Evolutionary conservation across 305 asterid genomes (phyloP).

Genomic region (Rubia tinctorum): DNA sequence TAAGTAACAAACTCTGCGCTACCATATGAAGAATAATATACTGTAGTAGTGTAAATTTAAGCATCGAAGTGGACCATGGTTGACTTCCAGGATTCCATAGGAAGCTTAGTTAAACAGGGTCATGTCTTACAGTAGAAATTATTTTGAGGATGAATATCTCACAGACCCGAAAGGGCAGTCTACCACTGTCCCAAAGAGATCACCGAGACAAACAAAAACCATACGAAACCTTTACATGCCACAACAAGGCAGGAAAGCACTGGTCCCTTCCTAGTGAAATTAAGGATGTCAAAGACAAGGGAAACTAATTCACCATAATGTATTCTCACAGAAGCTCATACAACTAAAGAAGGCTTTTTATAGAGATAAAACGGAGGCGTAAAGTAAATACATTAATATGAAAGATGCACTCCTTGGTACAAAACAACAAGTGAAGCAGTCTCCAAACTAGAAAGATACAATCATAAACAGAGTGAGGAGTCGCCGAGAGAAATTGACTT

Average conservation of each 20-base stretch:
- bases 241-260: constrained; percentile 1
- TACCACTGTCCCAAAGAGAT: neutral
- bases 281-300: neutral
- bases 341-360: neutral
- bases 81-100: neutral
- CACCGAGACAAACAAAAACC: neutral
- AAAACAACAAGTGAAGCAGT: neutral
- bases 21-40: no score
- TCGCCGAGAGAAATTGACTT: constrained; percentile 13
- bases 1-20: neutral
- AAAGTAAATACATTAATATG: neutral
- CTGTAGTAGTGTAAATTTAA: neutral
- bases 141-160: neutral
- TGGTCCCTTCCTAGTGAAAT: neutral
- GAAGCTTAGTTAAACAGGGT: neutral
- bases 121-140: neutral
- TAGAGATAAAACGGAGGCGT: neutral
- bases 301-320: neutral
- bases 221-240: neutral
- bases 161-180: neutral
- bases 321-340: neutral
- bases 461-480: neutral
- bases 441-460: neutral
- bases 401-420: neutral
- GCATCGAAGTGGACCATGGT: neutral